phyloP scores from a whole-genome alignment of 257 asterid genomes.

The Jaltomata sinuosa region DNA sequence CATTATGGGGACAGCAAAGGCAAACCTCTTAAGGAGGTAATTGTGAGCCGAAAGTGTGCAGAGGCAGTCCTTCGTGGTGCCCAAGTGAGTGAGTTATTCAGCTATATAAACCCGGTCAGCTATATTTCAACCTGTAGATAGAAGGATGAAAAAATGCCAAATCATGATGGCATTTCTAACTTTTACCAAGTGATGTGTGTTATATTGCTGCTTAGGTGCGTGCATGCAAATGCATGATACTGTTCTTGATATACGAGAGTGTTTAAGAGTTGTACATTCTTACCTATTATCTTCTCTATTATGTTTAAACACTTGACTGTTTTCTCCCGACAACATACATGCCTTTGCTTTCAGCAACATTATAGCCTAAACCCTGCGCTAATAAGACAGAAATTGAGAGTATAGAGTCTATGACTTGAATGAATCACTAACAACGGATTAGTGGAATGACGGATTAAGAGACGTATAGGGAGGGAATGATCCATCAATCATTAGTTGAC shows the following conservation, averaged over 20 bases:
- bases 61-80: slow-evolving; percentile 99
- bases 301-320: background rate
- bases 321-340: background rate
- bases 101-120: background rate
- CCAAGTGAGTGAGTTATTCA: slow-evolving; percentile 43
- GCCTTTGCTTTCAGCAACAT: background rate
- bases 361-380: background rate
- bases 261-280: background rate
- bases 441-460: background rate
- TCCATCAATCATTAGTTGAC: background rate
- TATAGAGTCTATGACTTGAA: background rate
- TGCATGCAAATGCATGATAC: background rate
- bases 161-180: background rate
- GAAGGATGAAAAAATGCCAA: background rate
- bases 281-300: background rate
- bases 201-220: background rate
- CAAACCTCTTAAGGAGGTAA: slow-evolving; percentile 73
- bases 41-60: slow-evolving; percentile 96
- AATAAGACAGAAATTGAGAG: background rate
- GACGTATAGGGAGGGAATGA: background rate
- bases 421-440: background rate
- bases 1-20: slow-evolving; percentile 50
- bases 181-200: background rate
- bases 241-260: background rate
- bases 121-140: background rate